These are phyloP conservation scores for Pseudocercospora fuligena DNA, from an alignment of 2,329 filamentous ascomycete species.

Conservation along the genomic window DNA sequence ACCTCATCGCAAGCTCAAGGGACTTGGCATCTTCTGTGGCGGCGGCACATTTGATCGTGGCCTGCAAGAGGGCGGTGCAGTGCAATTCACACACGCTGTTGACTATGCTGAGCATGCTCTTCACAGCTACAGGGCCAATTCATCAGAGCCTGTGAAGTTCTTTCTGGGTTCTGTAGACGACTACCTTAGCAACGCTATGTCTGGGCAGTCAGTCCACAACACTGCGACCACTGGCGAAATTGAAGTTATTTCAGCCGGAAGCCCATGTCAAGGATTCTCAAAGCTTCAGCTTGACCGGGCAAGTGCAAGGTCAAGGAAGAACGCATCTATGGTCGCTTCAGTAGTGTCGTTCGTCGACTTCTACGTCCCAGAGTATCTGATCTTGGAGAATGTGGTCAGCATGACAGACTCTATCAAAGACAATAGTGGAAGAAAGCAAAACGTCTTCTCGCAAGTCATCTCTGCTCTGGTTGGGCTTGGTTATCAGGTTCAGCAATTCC, in stretches of 20 bases:
- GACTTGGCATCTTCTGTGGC: slow-evolving; percentile 77
- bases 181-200: slow-evolving; percentile 61
- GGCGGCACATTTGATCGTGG: slow-evolving; percentile 78
- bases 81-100: slow-evolving; percentile 70
- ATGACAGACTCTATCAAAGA: slow-evolving; percentile 58
- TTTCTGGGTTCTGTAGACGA: slow-evolving; percentile 77
- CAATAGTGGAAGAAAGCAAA: slow-evolving; percentile 51
- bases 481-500: slow-evolving; percentile 72
- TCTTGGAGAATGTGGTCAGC: slow-evolving; percentile 76
- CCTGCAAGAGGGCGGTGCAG: slow-evolving; percentile 70
- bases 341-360: slow-evolving; percentile 76
- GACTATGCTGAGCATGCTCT: slow-evolving; percentile 69
- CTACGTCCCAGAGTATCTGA: slow-evolving; percentile 73
- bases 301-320: slow-evolving; percentile 63
- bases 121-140: slow-evolving; percentile 75
- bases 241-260: slow-evolving; percentile 72
- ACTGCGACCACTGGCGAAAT: slow-evolving; percentile 67
- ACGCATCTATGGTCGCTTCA: slow-evolving; percentile 77
- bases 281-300: slow-evolving; percentile 62
- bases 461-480: slow-evolving; percentile 75
- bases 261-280: slow-evolving; percentile 79
- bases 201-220: slow-evolving; percentile 47
- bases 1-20: slow-evolving; percentile 39
- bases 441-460: slow-evolving; percentile 74
- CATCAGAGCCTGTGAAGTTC: slow-evolving; percentile 53